phyloP scores from a whole-genome alignment of 2,329 filamentous ascomycete genomes.

The Drechmeria coniospora region DNA sequence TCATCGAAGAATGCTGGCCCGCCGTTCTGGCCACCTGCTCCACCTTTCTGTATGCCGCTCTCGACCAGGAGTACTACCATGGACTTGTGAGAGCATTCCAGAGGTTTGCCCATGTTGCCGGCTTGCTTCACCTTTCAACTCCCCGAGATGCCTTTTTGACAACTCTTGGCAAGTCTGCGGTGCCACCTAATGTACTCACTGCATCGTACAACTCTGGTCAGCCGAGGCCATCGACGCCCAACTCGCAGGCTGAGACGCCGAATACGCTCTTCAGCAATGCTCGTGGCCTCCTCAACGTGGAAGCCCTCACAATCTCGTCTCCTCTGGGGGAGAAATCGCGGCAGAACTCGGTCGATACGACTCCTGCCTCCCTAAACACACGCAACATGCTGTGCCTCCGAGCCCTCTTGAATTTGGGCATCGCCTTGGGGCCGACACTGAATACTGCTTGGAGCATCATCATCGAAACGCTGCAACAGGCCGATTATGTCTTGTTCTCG shows the following conservation, averaged over 20 bases:
- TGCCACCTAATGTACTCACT: slow-evolving; percentile 63
- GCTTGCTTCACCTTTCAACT: slow-evolving; percentile 67
- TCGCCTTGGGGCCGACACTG: slow-evolving; percentile 80
- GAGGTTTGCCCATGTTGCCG: slow-evolving; percentile 87
- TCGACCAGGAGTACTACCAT: slow-evolving; percentile 92
- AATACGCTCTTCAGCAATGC: slow-evolving; percentile 54
- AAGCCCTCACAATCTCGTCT: slow-evolving; percentile 47
- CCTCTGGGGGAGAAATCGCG: slow-evolving; percentile 42
- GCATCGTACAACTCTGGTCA: slow-evolving; percentile 38
- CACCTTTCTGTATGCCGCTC: slow-evolving; percentile 79
- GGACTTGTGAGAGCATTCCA: slow-evolving; percentile 84
- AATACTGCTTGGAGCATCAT: slow-evolving; percentile 79
- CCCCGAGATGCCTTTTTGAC: slow-evolving; percentile 91
- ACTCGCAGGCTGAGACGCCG: slow-evolving; percentile 29
- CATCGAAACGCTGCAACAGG: slow-evolving; percentile 81
- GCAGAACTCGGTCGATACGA: slow-evolving; percentile 41
- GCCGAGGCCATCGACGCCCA: slow-evolving; percentile 25
- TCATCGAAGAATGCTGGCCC: slow-evolving; percentile 90
- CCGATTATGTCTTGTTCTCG: slow-evolving; percentile 69
- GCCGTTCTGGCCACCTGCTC: slow-evolving; percentile 89
- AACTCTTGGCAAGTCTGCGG: slow-evolving; percentile 81
- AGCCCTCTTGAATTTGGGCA: slow-evolving; percentile 86
- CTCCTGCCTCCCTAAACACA: slow-evolving; percentile 52
- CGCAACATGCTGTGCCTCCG: slow-evolving; percentile 81
- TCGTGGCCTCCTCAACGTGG: slow-evolving; percentile 57